Base-by-base conservation (phyloP, 1,139 yeast genomes). In the Hanseniaspora uvarum region DNA sequence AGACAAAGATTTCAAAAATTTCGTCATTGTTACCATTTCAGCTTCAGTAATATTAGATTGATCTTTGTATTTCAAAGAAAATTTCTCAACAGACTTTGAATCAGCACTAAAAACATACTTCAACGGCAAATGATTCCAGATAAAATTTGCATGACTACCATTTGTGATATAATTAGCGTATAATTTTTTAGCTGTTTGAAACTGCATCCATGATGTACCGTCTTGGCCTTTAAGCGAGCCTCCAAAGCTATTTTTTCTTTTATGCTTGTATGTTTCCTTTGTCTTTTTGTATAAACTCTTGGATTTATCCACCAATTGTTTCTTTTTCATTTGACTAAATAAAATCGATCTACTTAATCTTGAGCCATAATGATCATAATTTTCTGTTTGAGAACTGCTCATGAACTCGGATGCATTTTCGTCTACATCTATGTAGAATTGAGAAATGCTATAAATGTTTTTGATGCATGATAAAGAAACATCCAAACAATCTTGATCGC, bases 281-380 rank as follows among this genome's bases (percentile, higher is more conserved):
- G 52, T 48, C 21, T 40, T 48, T 33, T 34, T 48, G 37, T 48
- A 48, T 31, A 48, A 14, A 12, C 21, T 39, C 14, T 39, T 48
- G 18, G 52, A 48, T 14, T 48, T 48, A 19, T 21, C 31, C 4
- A 48, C 52, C 7, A 48, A 14, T 26, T 48, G 52, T 14, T 19
- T 48, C 40, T 48, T 48, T 40, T 48, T 48, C 40, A 48, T 40
- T 33, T 48, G 52, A 34, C 52, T 48, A 18, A 31, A 48, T 2
- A 36, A 28, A 11, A 48, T 21, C 10, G 52, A 39, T 34, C 18
- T 48, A 21, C 46, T 48, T 8, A 48, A 14, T 40, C 16, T 40
- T 2, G 46, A 48, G 7, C 30, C 18, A 14, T 33, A 48, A 1
- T 16, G 7, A 1, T 31, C 12, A 26, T 23, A 12, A 6, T 7